Evolutionary conservation across 116 monocot genomes (phyloP).

Genomic region (Zostera marina): DNA sequence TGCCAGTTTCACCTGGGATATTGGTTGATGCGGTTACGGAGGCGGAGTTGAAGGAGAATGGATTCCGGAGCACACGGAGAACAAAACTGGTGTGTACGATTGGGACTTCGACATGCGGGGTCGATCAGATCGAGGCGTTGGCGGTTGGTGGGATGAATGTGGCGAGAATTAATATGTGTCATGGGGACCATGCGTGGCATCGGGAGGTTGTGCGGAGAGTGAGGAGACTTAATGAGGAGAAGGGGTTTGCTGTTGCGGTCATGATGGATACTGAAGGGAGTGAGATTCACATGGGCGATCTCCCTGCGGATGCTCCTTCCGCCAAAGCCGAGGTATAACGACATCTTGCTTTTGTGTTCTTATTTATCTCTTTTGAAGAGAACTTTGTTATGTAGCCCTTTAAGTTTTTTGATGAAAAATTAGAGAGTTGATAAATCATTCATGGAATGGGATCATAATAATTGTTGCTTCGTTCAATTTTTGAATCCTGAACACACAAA

Average conservation of each 20-base stretch:
- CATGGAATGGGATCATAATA: too few species aligned
- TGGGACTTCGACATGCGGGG: slow-evolving; percentile 67
- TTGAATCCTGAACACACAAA: too few species aligned
- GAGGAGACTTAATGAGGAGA: slow-evolving; percentile 81
- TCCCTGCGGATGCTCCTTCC: slow-evolving; percentile 27
- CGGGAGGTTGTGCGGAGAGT: slow-evolving; percentile 57
- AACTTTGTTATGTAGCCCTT: too few species aligned
- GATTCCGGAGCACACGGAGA: slow-evolving; percentile 80
- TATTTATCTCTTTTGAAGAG: too few species aligned
- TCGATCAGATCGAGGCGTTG: slow-evolving; percentile 80
- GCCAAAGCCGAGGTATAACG: slow-evolving; percentile 58
- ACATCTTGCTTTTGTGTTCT: background rate
- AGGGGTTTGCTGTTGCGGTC: slow-evolving; percentile 87
- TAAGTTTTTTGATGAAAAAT: too few species aligned
- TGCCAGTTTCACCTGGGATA: background rate
- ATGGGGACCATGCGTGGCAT: slow-evolving; percentile 82
- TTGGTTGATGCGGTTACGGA: background rate
- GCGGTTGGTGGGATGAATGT: slow-evolving; percentile 95
- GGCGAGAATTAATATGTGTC: slow-evolving; percentile 89
- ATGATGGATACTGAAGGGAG: slow-evolving; percentile 99
- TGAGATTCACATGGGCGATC: slow-evolving; percentile 97
- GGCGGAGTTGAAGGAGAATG: slow-evolving; percentile 59
- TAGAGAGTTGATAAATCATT: too few species aligned
- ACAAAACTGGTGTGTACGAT: slow-evolving; percentile 93
- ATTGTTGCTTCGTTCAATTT: too few species aligned